A percentile compares a stretch with the other conserved stretches of the same genome.
Conservation (phyloP, 768 basidiomycete species). For the Lactarius tabidus region DNA sequence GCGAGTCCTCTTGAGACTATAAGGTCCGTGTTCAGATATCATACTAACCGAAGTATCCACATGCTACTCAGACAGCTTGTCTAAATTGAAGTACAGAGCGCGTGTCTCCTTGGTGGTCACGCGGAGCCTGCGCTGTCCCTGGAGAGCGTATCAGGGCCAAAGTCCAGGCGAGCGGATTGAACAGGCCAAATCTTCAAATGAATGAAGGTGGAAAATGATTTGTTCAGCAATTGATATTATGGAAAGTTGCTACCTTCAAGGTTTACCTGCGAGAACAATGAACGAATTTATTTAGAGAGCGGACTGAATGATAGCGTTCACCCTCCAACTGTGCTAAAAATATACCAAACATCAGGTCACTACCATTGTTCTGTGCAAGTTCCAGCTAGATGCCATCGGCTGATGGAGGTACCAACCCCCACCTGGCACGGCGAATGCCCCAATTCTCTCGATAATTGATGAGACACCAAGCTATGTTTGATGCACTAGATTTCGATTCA, state of each 20-base stretch:
- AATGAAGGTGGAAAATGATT: background rate
- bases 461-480: background rate
- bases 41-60: background rate
- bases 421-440: too few species aligned
- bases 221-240: background rate
- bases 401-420: background rate
- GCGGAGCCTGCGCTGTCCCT: background rate
- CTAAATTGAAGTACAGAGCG: background rate
- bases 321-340: background rate
- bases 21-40: background rate
- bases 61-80: background rate
- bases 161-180: background rate
- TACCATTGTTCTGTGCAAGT: background rate
- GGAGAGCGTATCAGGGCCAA: background rate
- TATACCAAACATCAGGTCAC: background rate
- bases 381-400: too few species aligned
- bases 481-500: background rate
- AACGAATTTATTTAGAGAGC: background rate
- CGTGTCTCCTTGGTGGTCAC: background rate
- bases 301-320: background rate
- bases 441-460: background rate
- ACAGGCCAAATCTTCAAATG: background rate
- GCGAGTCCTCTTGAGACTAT: background rate
- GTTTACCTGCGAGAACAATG: background rate
- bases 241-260: slow-evolving; percentile 6